Base-by-base conservation (phyloP, 1,284 basidiomycete genomes). In the Spongiforma sp. region DNA sequence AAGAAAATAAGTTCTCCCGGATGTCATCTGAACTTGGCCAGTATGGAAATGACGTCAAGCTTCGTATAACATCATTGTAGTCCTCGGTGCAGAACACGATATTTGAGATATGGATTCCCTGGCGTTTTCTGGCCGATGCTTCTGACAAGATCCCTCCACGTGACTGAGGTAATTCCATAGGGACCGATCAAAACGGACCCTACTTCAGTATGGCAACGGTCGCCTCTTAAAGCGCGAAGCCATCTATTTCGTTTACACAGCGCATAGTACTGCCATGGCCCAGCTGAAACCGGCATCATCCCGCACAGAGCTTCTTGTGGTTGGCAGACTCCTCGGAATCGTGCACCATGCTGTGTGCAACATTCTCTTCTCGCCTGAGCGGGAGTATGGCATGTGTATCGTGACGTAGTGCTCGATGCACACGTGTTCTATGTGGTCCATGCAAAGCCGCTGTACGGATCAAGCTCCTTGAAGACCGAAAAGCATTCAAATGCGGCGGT, bases 281-380 rank as follows among this genome's bases (percentile, higher is more conserved):
- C 50, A 52, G 14, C 9, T n/a, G 50, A 53, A 53, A 17, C 50
- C 50, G 33, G 50, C 50, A 33, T 17, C 32, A 54, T 54, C 14
- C 9, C 17, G 32, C 52, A 54, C 14, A 24, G 11, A 54, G 52
- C 32, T 54, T 70, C 39, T 55, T 28, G n/a, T 65, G 58, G 10
- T 67, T 68, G 26, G 32, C n/a, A 26, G 26, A 68, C 1, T 34
- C 34, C n/a, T 48, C 46, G 11, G 68, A 67, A 19, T 66, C 12
- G 37, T 66, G 62, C 8, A 66, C 65, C 17, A 54, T 4, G 4
- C 48, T 33, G 17, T 9, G 34, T 1, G 36, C 1, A 28, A 68
- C 65, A 15, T 52, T 33, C 0, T 55, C 37, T 26, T 69, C 64
- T 67, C 66, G 69, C 2, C 6, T 67, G 26, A 69, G 66, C 3